Conservation (phyloP, 257 asterid genomes). For the Solanum piurae region DNA sequence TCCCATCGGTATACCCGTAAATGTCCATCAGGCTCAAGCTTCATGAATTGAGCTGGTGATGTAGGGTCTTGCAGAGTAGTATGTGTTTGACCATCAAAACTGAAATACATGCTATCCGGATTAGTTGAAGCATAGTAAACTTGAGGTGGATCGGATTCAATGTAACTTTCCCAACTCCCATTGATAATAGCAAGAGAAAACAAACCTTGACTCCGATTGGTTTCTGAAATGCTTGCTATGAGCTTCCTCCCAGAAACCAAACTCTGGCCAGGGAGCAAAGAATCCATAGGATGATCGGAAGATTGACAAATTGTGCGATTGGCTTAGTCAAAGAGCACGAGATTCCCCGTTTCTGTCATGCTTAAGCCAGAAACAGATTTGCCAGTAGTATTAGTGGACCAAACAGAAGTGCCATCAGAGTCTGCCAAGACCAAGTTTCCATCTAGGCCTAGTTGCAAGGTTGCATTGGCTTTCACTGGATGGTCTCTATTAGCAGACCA, state of each 20-base stretch:
- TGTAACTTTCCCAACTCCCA: background rate
- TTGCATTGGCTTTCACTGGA: no score
- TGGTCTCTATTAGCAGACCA: no score
- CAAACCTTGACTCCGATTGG: background rate
- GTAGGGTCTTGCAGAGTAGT: background rate
- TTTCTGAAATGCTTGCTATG: background rate
- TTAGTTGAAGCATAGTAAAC: background rate
- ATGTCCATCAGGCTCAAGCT: background rate
- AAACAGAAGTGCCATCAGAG: no score
- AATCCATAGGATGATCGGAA: constrained; percentile 8
- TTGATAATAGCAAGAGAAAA: background rate
- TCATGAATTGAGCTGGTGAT: background rate
- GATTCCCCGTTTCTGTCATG: no score
- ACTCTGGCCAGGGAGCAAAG: background rate
- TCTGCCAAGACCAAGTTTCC: no score
- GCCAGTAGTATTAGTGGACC: no score
- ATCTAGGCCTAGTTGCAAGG: no score
- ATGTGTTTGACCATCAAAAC: background rate
- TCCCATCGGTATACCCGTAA: background rate
- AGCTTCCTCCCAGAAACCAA: background rate
- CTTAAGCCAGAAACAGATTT: no score
- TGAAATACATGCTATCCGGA: background rate
- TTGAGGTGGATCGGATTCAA: background rate
- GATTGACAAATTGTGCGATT: constrained; percentile 12
- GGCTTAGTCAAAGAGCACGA: background rate